phyloP scores from a whole-genome alignment of 257 asterid genomes.

The Ilex asprella region DNA sequence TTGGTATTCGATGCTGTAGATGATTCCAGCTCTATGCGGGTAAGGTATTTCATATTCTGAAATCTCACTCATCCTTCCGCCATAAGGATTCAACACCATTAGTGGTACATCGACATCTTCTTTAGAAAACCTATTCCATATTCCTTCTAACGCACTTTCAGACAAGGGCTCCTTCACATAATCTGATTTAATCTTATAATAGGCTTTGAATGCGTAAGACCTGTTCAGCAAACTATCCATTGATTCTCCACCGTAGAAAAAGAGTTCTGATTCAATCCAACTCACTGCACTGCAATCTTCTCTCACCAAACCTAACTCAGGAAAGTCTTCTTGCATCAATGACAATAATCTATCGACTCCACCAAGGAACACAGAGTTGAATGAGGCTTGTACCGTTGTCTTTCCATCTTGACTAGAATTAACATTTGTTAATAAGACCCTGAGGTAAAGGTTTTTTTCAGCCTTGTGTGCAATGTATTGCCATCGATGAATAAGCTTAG shows the following conservation, averaged over 20 bases:
- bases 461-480: neutral
- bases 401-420: neutral
- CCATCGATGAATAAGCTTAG: neutral
- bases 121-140: neutral
- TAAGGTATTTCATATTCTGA: too few relatives aligned
- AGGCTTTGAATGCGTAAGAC: neutral
- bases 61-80: neutral
- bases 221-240: too few relatives aligned
- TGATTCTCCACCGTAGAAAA: neutral
- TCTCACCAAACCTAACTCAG: too few relatives aligned
- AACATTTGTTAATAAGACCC: neutral
- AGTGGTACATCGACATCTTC: neutral
- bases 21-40: too few relatives aligned
- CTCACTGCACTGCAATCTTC: too few relatives aligned
- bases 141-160: neutral
- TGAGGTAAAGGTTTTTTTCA: neutral
- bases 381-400: neutral
- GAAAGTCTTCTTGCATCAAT: too few relatives aligned
- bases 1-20: too few relatives aligned
- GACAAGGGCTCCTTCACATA: neutral
- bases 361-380: neutral
- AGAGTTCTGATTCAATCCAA: neutral
- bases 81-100: neutral
- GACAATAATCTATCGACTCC: neutral
- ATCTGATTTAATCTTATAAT: neutral